A percentile compares a stretch with the other conserved stretches of the same genome.
These are phyloP conservation scores for Gamsiella multidivaricata DNA, from an alignment of 192 early-diverging fungal species.

Conservation along the genomic window DNA sequence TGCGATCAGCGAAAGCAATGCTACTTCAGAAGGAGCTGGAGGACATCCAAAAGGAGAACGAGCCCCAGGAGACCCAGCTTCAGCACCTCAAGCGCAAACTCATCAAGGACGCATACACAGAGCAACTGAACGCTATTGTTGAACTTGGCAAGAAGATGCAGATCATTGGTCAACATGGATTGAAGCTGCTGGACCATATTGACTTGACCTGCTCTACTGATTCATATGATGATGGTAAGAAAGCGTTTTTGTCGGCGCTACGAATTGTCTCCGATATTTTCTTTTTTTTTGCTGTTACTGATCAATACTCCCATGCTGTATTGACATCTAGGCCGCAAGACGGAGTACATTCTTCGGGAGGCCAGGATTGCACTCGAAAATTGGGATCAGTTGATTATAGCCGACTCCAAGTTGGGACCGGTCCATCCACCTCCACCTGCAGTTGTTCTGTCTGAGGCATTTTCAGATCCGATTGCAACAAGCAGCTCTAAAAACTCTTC, in stretches of 20 bases:
- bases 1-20: conserved; percentile 26
- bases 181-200: conserved; percentile 36
- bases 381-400: conserved; percentile 18
- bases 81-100: conserved; percentile 49
- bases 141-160: conserved; percentile 54
- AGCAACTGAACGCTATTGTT: conserved; percentile 48
- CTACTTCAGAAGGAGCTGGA: conserved; percentile 39
- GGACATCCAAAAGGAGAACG: conserved; percentile 16
- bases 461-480: background rate
- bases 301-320: background rate
- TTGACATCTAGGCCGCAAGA: conserved; percentile 15
- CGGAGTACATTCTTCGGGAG: conserved; percentile 37
- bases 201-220: conserved; percentile 2
- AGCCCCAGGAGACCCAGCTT: conserved; percentile 14
- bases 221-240: conserved; percentile 22
- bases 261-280: background rate
- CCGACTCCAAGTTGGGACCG: background rate
- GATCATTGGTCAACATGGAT: conserved; percentile 57
- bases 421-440: conserved; percentile 7
- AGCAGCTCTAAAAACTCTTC: background rate
- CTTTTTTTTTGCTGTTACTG: background rate
- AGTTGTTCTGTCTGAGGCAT: background rate
- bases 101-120: conserved; percentile 47
- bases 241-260: background rate
- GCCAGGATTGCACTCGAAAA: conserved; percentile 48